A percentile compares a stretch with the other conserved stretches of the same genome.
Evolutionary conservation across 352 stramenopile species (phyloP).

Genomic region (Globisporangium iwayamae): DNA sequence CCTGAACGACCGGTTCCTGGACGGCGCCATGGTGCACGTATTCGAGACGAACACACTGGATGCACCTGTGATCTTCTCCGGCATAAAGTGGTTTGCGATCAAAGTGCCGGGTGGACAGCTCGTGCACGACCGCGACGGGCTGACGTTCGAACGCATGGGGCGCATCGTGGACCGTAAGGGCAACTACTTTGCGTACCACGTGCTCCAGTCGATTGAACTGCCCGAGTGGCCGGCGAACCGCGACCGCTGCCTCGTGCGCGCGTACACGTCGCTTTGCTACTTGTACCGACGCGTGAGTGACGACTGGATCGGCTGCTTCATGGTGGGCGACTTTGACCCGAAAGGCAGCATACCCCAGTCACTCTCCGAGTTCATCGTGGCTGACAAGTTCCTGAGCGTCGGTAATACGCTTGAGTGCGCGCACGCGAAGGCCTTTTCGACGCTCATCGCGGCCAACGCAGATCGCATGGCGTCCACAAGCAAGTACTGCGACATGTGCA

Average conservation of each 20-base stretch:
- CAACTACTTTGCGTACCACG: slow-evolving; percentile 58
- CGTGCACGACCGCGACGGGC: slow-evolving; percentile 51
- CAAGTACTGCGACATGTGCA: slow-evolving; percentile 47
- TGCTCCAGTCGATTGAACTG: slow-evolving; percentile 59
- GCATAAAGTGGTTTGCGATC: slow-evolving; percentile 62
- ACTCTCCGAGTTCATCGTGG: slow-evolving; percentile 39
- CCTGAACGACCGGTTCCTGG: slow-evolving; percentile 44
- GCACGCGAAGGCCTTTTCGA: slow-evolving; percentile 52
- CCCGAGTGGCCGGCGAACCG: slow-evolving; percentile 43
- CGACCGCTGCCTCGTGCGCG: slow-evolving; percentile 30
- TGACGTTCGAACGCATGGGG: slow-evolving; percentile 58
- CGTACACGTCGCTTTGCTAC: slow-evolving; percentile 54
- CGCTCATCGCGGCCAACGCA: slow-evolving; percentile 35
- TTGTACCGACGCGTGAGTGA: slow-evolving; percentile 51
- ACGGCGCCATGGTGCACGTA: slow-evolving; percentile 53
- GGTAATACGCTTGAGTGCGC: slow-evolving; percentile 38
- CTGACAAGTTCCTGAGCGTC: slow-evolving; percentile 45
- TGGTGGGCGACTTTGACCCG: slow-evolving; percentile 43
- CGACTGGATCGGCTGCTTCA: slow-evolving; percentile 56
- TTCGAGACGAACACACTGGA: slow-evolving; percentile 44
- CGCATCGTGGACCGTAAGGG: slow-evolving; percentile 52
- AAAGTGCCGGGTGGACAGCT: slow-evolving; percentile 35
- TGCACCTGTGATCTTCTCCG: slow-evolving; percentile 52
- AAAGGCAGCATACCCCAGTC: slow-evolving; percentile 33
- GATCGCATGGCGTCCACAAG: slow-evolving; percentile 29